Evolutionary conservation across 2,329 filamentous ascomycete species (phyloP).

Genomic region (Stemphylium beticola): DNA sequence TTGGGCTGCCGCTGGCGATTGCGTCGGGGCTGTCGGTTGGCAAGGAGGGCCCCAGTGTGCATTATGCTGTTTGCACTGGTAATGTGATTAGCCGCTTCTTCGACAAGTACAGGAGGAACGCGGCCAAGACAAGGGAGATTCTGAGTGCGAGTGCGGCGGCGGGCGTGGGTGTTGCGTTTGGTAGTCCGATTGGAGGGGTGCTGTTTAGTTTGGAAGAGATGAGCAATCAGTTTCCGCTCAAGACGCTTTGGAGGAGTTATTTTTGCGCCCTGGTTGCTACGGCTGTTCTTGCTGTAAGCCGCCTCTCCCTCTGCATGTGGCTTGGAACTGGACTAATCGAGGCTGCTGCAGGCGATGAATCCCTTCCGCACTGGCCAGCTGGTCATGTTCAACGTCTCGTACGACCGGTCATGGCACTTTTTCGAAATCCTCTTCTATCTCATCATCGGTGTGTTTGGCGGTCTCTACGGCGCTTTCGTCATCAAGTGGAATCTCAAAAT

Average conservation of each 20-base stretch:
- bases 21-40: slow-evolving; percentile 92
- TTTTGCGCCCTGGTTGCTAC: slow-evolving; percentile 97
- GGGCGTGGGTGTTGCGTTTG: slow-evolving; percentile 95
- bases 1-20: slow-evolving; percentile 88
- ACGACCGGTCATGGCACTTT: slow-evolving; percentile 96
- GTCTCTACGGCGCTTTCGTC: slow-evolving; percentile 92
- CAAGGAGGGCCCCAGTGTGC: slow-evolving; percentile 98
- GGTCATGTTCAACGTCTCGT: slow-evolving; percentile 98
- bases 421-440: slow-evolving; percentile 95
- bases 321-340: neutral
- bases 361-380: slow-evolving; percentile 95
- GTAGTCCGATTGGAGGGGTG: slow-evolving; percentile 95
- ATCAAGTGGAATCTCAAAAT: slow-evolving; percentile 96
- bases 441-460: slow-evolving; percentile 88
- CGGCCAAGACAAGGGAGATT: slow-evolving; percentile 93
- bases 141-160: slow-evolving; percentile 93
- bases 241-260: slow-evolving; percentile 97
- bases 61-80: slow-evolving; percentile 96
- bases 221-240: slow-evolving; percentile 93
- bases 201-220: slow-evolving; percentile 98
- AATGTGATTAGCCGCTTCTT: slow-evolving; percentile 96
- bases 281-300: slow-evolving; percentile 74
- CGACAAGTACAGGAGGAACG: slow-evolving; percentile 87
- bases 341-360: slow-evolving; percentile 74
- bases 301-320: neutral